A percentile compares a stretch with the other conserved stretches of the same genome.
These are phyloP conservation scores for Clarireedia homoeocarpa DNA, from an alignment of 2,329 filamentous ascomycete species.

Conservation along the genomic window DNA sequence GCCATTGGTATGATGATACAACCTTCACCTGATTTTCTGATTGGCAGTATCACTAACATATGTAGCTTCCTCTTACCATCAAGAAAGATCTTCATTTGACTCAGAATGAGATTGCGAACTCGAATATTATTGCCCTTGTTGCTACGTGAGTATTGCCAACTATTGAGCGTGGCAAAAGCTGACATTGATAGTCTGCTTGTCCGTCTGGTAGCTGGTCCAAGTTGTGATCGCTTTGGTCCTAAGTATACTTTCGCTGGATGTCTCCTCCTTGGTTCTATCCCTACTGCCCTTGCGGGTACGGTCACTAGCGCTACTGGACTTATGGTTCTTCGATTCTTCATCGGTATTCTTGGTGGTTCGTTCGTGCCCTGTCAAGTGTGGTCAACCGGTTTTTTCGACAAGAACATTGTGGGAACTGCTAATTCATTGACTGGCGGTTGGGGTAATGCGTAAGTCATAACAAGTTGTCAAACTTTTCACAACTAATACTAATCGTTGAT, in stretches of 20 bases:
- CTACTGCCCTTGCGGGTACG: slow-evolving; percentile 73
- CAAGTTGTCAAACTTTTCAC: background rate
- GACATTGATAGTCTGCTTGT: slow-evolving; percentile 47
- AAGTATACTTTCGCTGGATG: slow-evolving; percentile 71
- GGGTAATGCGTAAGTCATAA: slow-evolving; percentile 54
- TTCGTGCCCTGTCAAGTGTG: slow-evolving; percentile 89
- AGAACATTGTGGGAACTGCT: slow-evolving; percentile 81
- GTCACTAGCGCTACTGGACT: slow-evolving; percentile 60
- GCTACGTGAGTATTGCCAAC: slow-evolving; percentile 41
- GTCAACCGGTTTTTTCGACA: slow-evolving; percentile 90
- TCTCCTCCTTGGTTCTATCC: slow-evolving; percentile 71
- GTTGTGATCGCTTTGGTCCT: slow-evolving; percentile 80
- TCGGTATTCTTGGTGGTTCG: slow-evolving; percentile 68
- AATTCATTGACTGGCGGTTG: slow-evolving; percentile 80
- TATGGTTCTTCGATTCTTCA: slow-evolving; percentile 70
- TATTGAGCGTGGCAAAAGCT: background rate
- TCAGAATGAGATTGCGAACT: slow-evolving; percentile 69
- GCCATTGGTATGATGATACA: slow-evolving; percentile 35
- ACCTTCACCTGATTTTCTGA: background rate
- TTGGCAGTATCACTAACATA: slow-evolving; percentile 32
- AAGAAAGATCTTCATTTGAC: slow-evolving; percentile 68
- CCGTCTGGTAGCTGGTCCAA: slow-evolving; percentile 68
- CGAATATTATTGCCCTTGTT: slow-evolving; percentile 76
- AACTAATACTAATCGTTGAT: background rate
- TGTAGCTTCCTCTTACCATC: slow-evolving; percentile 52